Evolutionary conservation across 306 rosid species (phyloP).

Genomic region (Glycine latifolia): DNA sequence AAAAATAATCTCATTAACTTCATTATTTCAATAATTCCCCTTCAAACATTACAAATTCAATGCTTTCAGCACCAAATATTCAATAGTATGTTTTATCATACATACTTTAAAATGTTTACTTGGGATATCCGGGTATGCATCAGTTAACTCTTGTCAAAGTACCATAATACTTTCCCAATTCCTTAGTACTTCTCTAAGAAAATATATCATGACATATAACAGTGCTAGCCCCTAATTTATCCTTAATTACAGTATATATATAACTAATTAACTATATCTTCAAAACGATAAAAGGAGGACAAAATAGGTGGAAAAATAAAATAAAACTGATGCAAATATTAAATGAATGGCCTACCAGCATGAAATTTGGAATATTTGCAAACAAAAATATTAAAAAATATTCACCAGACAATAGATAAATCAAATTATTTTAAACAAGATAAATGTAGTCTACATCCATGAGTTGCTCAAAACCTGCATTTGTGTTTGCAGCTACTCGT

Average conservation of each 20-base stretch:
- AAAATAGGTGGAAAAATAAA: neutral
- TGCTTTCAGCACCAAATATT: neutral
- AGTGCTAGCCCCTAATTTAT: neutral
- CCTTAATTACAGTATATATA: neutral
- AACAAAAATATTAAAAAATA: conserved; percentile 34
- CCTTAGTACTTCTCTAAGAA: neutral
- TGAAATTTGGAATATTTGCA: conserved; percentile 26
- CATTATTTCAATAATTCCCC: neutral
- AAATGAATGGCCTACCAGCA: conserved; percentile 30
- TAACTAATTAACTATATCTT: neutral
- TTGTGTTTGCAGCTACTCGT: conserved; percentile 55
- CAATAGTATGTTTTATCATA: neutral
- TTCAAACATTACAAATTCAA: neutral
- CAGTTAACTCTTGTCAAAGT: neutral
- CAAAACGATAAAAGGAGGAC: neutral
- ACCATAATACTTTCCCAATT: neutral
- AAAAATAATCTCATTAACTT: neutral
- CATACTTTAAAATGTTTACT: neutral
- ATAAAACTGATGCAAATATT: conserved; percentile 14
- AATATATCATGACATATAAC: neutral
- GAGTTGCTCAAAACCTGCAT: conserved; percentile 65
- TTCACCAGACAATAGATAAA: conserved; percentile 30
- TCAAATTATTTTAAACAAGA: neutral
- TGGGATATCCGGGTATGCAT: no score
- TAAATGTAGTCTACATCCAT: conserved; percentile 36